A percentile compares a stretch with the other conserved stretches of the same genome.
Conservation (phyloP, 441 rosid species). For the Arabidopsis hybrid region DNA sequence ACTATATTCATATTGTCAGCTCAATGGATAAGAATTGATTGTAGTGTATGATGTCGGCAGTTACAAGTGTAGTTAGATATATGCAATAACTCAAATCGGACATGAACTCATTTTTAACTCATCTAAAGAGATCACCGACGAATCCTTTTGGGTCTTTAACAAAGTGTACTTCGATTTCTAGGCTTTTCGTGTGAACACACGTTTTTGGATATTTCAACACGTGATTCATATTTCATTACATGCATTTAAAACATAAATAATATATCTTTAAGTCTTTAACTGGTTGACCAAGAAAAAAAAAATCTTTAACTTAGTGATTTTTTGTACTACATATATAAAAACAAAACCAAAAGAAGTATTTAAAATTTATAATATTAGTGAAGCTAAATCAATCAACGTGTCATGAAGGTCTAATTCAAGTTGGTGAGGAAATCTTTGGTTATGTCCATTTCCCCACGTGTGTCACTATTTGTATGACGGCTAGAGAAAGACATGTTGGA, state of each 20-base stretch:
- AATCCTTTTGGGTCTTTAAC: slow-evolving; percentile 1
- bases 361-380: background rate
- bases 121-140: slow-evolving; percentile 25
- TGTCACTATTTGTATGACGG: slow-evolving; percentile 25
- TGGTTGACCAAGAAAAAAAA: background rate
- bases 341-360: background rate
- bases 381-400: slow-evolving; percentile 14
- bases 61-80: background rate
- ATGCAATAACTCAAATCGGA: slow-evolving; percentile 24
- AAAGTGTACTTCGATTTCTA: background rate
- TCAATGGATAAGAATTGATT: background rate
- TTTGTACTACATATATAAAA: background rate
- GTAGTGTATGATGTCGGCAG: slow-evolving; percentile 7
- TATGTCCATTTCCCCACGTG: background rate
- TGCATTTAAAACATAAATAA: background rate
- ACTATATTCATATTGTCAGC: background rate
- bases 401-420: background rate
- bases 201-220: background rate
- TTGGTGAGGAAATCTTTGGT: background rate
- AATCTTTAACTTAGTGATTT: background rate
- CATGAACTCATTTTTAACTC: slow-evolving; percentile 13
- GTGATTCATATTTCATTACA: background rate
- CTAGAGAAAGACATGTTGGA: slow-evolving; percentile 19
- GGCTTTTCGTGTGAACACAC: background rate
- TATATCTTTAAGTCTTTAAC: background rate